Conservation (phyloP, 1,139 yeast species). For the Scheffersomyces quercinus region DNA sequence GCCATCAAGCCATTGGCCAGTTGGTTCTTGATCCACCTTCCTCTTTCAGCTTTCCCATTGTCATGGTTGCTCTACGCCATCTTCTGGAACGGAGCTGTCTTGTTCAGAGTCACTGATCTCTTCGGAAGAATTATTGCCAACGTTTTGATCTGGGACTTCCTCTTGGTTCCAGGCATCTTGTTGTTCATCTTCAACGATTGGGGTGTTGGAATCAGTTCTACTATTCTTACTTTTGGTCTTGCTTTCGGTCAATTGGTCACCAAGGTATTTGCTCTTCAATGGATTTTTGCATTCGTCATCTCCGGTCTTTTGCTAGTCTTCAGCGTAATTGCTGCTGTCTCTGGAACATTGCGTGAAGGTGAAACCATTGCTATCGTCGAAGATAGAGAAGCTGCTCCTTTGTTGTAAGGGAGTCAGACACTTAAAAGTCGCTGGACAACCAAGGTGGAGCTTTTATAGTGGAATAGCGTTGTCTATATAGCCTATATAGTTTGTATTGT, state of each 20-base stretch:
- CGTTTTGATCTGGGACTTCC: slow-evolving; percentile 74
- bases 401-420: not conserved
- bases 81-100: slow-evolving; percentile 84
- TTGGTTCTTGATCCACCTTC: slow-evolving; percentile 61
- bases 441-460: too few species aligned
- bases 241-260: slow-evolving; percentile 70
- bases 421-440: too few species aligned
- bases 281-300: slow-evolving; percentile 78
- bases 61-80: slow-evolving; percentile 72
- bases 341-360: slow-evolving; percentile 13
- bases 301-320: slow-evolving; percentile 53
- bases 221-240: slow-evolving; percentile 61
- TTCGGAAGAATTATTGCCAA: slow-evolving; percentile 72
- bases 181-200: slow-evolving; percentile 67
- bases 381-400: slow-evolving; percentile 7
- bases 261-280: slow-evolving; percentile 73
- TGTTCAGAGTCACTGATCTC: slow-evolving; percentile 56
- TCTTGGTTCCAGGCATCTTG: slow-evolving; percentile 62
- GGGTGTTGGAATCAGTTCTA: slow-evolving; percentile 62
- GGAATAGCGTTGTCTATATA: too few species aligned
- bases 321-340: slow-evolving; percentile 44
- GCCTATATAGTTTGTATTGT: too few species aligned
- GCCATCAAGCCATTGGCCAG: slow-evolving; percentile 49
- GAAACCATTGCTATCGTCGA: slow-evolving; percentile 1
- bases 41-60: slow-evolving; percentile 69